Conservation (phyloP, 768 basidiomycete genomes). For the Cytidiella melzeri region DNA sequence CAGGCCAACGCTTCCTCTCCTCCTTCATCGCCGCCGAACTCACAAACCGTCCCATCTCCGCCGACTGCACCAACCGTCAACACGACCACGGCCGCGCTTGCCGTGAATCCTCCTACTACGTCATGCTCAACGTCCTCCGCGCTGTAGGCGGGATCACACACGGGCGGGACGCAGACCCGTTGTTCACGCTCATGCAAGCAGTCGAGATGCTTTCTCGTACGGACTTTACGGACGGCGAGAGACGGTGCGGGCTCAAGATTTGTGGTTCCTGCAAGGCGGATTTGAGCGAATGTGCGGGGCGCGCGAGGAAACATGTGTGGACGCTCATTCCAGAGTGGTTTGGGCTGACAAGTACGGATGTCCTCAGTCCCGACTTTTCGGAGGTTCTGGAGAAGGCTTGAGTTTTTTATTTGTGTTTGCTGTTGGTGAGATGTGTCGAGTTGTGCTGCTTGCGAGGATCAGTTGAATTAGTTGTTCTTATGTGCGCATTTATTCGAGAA, state of each 20-base stretch:
- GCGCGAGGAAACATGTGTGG: constrained; percentile 60
- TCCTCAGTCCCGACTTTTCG: neutral
- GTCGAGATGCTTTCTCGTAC: constrained; percentile 66
- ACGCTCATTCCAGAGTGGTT: constrained; percentile 57
- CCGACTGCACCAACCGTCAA: constrained; percentile 40
- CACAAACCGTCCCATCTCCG: constrained; percentile 40
- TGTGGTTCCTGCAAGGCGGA: constrained; percentile 47
- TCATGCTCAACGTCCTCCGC: constrained; percentile 67
- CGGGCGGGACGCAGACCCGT: constrained; percentile 69
- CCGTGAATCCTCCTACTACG: constrained; percentile 67
- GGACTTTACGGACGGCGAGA: constrained; percentile 62
- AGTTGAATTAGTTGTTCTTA: too few species aligned
- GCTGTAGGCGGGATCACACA: constrained; percentile 65
- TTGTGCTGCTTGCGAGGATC: too few species aligned
- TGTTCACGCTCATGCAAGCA: constrained; percentile 63
- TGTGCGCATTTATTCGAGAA: too few species aligned
- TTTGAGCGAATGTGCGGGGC: constrained; percentile 34
- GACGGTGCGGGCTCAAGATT: constrained; percentile 46
- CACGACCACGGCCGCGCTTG: constrained; percentile 37
- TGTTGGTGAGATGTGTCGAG: neutral
- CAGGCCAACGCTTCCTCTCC: constrained; percentile 55
- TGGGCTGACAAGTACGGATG: constrained; percentile 35
- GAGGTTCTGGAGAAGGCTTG: neutral
- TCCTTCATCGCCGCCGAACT: constrained; percentile 55
- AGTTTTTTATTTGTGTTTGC: neutral